These are phyloP conservation scores for Aspergillus felis DNA, from an alignment of 2,329 filamentous ascomycete species.

Conservation along the genomic window DNA sequence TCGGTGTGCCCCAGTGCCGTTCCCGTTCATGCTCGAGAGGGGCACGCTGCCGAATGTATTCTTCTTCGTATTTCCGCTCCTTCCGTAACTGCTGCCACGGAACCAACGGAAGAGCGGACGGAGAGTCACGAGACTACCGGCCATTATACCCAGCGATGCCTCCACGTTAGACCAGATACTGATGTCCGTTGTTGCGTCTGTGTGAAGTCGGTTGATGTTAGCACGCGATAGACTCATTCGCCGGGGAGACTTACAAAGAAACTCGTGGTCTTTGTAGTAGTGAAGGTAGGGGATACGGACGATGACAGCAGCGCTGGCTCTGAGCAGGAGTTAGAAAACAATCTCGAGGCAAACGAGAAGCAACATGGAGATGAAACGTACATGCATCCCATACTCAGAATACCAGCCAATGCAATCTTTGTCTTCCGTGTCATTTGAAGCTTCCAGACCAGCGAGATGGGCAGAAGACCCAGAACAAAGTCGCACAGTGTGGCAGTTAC, in stretches of 20 bases:
- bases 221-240: neutral
- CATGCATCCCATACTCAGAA: constrained; percentile 56
- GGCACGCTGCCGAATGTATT: constrained; percentile 24
- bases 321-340: constrained; percentile 22
- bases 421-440: constrained; percentile 52
- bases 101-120: constrained; percentile 46
- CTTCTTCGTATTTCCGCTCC: constrained; percentile 20
- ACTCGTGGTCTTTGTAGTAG: constrained; percentile 28
- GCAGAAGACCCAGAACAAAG: constrained; percentile 51
- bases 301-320: constrained; percentile 35
- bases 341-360: neutral
- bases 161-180: constrained; percentile 42
- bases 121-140: constrained; percentile 47
- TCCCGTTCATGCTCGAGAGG: constrained; percentile 27
- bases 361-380: constrained; percentile 24
- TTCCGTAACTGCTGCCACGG: constrained; percentile 23
- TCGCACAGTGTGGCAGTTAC: constrained; percentile 47
- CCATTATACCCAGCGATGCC: constrained; percentile 40
- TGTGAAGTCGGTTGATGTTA: neutral
- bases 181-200: constrained; percentile 32
- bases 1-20: constrained; percentile 10
- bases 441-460: constrained; percentile 52
- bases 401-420: constrained; percentile 50
- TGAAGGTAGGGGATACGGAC: constrained; percentile 35
- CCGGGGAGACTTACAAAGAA: constrained; percentile 29